phyloP scores from a whole-genome alignment of 2,329 filamentous ascomycete genomes.

The Xylaria polymorpha region DNA sequence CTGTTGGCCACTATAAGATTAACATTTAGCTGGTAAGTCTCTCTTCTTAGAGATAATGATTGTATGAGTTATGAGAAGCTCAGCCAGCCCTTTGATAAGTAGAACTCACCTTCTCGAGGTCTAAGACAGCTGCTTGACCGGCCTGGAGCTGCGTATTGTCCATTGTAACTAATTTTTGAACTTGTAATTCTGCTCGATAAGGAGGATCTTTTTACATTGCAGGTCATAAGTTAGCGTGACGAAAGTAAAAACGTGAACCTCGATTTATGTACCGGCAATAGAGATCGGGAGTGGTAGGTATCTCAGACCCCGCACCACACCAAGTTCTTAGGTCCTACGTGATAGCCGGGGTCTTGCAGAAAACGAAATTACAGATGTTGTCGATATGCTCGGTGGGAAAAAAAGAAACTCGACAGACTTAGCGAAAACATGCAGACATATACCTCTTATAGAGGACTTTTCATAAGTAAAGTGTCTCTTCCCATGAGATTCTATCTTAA shows the following conservation, averaged over 20 bases:
- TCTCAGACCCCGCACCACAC: conserved; percentile 20
- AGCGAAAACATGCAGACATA: neutral
- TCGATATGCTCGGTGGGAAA: neutral
- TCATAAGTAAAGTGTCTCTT: neutral
- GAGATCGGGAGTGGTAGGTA: conserved; percentile 4
- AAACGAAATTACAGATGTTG: neutral
- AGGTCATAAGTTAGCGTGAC: neutral
- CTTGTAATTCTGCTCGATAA: neutral
- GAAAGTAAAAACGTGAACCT: neutral
- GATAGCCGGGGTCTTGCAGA: neutral
- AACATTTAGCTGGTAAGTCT: neutral
- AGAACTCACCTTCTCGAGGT: conserved; percentile 38
- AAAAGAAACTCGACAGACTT: neutral
- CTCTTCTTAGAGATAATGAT: neutral
- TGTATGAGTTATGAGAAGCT: neutral
- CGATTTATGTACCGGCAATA: conserved; percentile 1
- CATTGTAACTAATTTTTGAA: conserved; percentile 24
- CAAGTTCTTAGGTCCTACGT: neutral
- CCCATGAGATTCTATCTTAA: neutral
- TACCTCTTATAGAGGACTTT: neutral
- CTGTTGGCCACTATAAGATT: conserved; percentile 44
- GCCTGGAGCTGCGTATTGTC: conserved; percentile 27
- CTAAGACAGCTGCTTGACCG: conserved; percentile 41
- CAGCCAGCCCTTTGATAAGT: neutral
- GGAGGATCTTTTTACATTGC: neutral